Evolutionary conservation across 768 basidiomycete species (phyloP), one percentile per base, ranked within the genome.

Genomic region (Pleurotus djamor): DNA sequence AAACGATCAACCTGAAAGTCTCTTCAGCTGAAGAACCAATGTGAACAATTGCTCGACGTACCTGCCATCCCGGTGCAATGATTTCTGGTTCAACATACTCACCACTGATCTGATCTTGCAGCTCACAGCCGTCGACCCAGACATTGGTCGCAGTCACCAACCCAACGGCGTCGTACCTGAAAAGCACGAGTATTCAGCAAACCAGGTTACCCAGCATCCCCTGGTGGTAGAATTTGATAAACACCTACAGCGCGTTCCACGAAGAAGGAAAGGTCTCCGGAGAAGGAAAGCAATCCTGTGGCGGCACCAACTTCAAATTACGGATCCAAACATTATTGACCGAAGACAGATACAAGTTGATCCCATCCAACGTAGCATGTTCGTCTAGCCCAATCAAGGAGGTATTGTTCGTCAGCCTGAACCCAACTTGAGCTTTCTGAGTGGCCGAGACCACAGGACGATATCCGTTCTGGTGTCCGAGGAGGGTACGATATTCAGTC

Each of bases 251-350:
- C 8, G 62, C 60, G 51, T 65, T 65, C 64, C 64, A 65, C 6
- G 62, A 57, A 1, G 60, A 52, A 21, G 64, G 64, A 48, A 60
- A 63, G 4, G 64, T 65, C 35, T 63, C 64, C 17, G 60, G 64
- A 2, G 64, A 52, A 49, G 62, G 62, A 38, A 63, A 63, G 48
- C 62, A 63, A 57, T 65, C 64, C 43, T 59, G 21, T 2, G 64
- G 64, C 12, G 62, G 58, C 17, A 63, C 62, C 21, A 65, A 54
- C 17, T 63, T 63, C 51, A 65, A 21, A 60, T 63, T 65, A 17
- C 64, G 45, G 17, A 63, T 62, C 62, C 58, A 58, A 3, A 63
- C 52, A 58, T 65, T 61, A 44, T 65, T 58, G 37, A 63, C 64
- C 21, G 56, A 45, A 36, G 56, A 32, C 14, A 63, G 21, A 34